These are phyloP conservation scores for Corchorus capsularis DNA, from an alignment of 345 rosid genomes.

Conservation along the genomic window DNA sequence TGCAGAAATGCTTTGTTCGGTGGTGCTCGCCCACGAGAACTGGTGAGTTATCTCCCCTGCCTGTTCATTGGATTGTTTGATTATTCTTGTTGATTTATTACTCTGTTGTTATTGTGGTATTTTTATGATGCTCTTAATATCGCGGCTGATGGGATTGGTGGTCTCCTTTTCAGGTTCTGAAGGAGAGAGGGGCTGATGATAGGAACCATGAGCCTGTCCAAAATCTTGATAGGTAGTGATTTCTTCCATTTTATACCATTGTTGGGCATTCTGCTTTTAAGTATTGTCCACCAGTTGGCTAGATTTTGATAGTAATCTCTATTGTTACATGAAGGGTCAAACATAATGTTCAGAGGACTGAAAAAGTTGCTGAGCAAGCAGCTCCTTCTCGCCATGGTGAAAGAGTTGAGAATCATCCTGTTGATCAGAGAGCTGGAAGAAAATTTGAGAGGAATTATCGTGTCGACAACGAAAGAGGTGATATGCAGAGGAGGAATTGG, in stretches of 20 bases:
- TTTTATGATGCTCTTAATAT: not conserved
- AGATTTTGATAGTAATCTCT: not conserved
- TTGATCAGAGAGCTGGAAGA: constrained; percentile 48
- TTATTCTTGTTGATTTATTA: not conserved
- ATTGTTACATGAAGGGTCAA: constrained; percentile 44
- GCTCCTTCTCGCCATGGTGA: constrained; percentile 34
- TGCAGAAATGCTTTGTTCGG: constrained; percentile 79
- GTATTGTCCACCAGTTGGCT: not conserved
- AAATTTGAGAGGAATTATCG: constrained; percentile 52
- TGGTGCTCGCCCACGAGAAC: constrained; percentile 84
- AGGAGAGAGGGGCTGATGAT: constrained; percentile 64
- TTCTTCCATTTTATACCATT: not conserved
- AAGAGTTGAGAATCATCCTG: constrained; percentile 40
- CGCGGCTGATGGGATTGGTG: constrained; percentile 7
- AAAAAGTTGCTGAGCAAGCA: constrained; percentile 48
- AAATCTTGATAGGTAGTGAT: constrained; percentile 53
- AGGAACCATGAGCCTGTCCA: constrained; percentile 45
- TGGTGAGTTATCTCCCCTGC: constrained; percentile 46
- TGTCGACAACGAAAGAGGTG: constrained; percentile 49
- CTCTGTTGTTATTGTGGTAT: not conserved
- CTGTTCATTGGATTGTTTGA: constrained; percentile 20
- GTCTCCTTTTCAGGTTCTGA: constrained; percentile 56
- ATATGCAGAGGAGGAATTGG: constrained; percentile 61
- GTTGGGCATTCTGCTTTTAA: constrained; percentile 2
- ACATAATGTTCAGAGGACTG: constrained; percentile 38